These are phyloP conservation scores for Pontederia crassipes DNA, from an alignment of 176 grass and related monocot species.

Conservation along the genomic window DNA sequence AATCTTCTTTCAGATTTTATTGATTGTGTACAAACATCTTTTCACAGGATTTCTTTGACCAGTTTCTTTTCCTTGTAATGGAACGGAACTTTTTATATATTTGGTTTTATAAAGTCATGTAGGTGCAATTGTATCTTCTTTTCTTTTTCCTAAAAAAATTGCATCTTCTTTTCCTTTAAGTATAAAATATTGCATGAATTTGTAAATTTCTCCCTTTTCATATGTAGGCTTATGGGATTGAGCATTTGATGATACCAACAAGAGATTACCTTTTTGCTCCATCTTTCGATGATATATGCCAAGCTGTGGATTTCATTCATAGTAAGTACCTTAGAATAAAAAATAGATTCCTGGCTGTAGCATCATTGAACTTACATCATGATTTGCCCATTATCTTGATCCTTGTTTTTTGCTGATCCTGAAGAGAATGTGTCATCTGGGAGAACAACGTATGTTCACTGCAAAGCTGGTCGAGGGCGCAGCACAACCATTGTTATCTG, in stretches of 20 bases:
- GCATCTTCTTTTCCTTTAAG: not conserved
- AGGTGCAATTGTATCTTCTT: slow-evolving; percentile 1
- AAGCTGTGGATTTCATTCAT: slow-evolving; percentile 77
- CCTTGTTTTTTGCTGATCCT: too few species aligned
- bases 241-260: slow-evolving; percentile 80
- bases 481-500: slow-evolving; percentile 96
- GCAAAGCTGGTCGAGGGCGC: slow-evolving; percentile 97
- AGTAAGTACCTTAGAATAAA: slow-evolving; percentile 28
- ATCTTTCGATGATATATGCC: slow-evolving; percentile 58
- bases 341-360: too few species aligned
- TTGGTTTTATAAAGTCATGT: not conserved
- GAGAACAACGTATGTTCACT: slow-evolving; percentile 86
- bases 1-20: too few species aligned
- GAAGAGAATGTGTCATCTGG: slow-evolving; percentile 39
- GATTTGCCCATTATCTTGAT: not conserved
- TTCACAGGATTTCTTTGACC: too few species aligned
- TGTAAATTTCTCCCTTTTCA: not conserved
- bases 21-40: too few species aligned
- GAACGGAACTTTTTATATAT: not conserved
- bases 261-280: slow-evolving; percentile 98
- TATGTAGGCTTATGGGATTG: slow-evolving; percentile 62
- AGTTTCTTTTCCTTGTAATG: too few species aligned
- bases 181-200: too few species aligned
- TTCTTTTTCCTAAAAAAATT: not conserved
- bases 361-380: not conserved